These are phyloP conservation scores for Agarophyton chilense DNA, from an alignment of 23 red algal species.

Conservation along the genomic window DNA sequence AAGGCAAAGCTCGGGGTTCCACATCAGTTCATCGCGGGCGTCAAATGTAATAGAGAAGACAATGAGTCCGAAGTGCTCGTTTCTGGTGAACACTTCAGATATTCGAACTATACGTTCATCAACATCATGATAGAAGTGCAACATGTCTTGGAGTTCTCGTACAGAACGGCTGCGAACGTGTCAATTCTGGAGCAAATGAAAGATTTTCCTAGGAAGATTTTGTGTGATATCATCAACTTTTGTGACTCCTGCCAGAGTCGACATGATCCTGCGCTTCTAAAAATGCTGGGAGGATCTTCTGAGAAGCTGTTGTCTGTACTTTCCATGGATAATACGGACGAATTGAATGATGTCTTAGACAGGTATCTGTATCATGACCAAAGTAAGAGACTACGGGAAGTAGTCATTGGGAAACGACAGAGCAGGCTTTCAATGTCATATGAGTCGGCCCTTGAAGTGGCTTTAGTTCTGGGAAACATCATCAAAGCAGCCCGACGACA, in stretches of 20 bases:
- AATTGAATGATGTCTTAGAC: conserved; percentile 36
- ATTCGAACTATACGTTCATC: conserved; percentile 4
- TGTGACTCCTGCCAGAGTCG: conserved; percentile 24
- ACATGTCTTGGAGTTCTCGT: conserved; percentile 43
- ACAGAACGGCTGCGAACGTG: conserved; percentile 18
- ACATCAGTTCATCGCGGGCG: neutral
- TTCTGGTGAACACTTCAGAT: neutral
- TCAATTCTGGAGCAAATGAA: conserved; percentile 52
- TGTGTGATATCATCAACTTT: conserved; percentile 61
- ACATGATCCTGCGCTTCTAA: conserved; percentile 14
- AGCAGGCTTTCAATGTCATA: neutral
- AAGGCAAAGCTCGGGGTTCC: neutral
- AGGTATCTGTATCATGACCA: conserved; percentile 55
- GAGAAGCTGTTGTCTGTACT: conserved; percentile 39
- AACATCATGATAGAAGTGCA: conserved; percentile 27
- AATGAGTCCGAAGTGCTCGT: neutral
- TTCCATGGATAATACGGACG: conserved; percentile 45
- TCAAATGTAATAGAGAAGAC: neutral
- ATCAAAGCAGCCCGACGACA: conserved; percentile 44
- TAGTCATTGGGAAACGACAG: neutral
- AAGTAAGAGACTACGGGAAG: conserved; percentile 4
- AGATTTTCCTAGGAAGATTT: conserved; percentile 11
- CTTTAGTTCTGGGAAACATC: conserved; percentile 22
- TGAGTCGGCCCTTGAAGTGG: conserved; percentile 29
- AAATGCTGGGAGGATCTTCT: neutral